phyloP scores from a whole-genome alignment of 1,139 yeast species.

The Saccharomyces uvarum region DNA sequence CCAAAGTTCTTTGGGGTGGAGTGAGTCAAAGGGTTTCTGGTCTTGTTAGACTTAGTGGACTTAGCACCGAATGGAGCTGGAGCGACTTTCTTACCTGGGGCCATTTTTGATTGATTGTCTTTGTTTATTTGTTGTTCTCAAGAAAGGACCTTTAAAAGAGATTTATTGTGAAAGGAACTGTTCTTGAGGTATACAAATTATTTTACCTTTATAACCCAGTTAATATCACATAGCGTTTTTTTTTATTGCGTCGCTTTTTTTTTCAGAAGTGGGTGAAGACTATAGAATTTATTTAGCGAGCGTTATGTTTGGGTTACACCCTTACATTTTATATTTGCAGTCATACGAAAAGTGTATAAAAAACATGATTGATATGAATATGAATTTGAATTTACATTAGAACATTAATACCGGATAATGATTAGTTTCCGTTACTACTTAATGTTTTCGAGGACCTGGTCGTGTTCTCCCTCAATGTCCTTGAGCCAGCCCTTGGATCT shows the following conservation, averaged over 20 bases:
- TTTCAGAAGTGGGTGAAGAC: not conserved
- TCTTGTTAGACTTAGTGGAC: slow-evolving; percentile 37
- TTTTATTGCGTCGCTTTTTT: not conserved
- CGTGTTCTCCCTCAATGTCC: slow-evolving; percentile 17
- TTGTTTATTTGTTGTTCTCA: not conserved
- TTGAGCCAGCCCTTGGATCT: slow-evolving; percentile 71
- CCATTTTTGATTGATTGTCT: slow-evolving; percentile 34
- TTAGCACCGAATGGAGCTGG: slow-evolving; percentile 73
- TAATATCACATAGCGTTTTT: not conserved
- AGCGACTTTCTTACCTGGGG: slow-evolving; percentile 79
- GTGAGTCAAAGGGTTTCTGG: slow-evolving; percentile 72
- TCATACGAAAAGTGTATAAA: not conserved
- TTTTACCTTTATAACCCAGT: not conserved
- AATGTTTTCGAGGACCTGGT: slow-evolving; percentile 5
- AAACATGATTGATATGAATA: not conserved
- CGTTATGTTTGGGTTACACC: not conserved
- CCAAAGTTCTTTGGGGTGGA: slow-evolving; percentile 91
- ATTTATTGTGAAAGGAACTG: not conserved
- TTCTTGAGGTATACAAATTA: not conserved
- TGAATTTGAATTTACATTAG: not conserved
- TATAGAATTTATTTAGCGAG: not conserved
- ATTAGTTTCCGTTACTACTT: not conserved
- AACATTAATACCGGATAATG: not conserved
- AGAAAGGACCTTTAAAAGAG: not conserved
- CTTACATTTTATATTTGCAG: not conserved